Evolutionary conservation across 2,329 filamentous ascomycete species (phyloP).

Genomic region (Aspergillus pseudoviridinutans): DNA sequence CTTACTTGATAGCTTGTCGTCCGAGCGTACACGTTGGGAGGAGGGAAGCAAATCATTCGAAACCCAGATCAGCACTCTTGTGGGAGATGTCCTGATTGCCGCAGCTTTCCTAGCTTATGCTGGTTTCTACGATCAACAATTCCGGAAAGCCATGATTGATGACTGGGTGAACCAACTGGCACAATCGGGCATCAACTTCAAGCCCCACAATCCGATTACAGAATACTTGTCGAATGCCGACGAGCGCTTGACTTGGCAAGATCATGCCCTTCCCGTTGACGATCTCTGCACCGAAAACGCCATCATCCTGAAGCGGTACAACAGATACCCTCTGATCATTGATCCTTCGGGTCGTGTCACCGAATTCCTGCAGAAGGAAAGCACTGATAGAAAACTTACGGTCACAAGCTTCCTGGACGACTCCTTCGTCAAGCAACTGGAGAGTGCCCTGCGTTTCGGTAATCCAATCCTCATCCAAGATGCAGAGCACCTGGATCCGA

Average conservation of each 20-base stretch:
- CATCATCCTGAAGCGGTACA: constrained; percentile 95
- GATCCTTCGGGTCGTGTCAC: constrained; percentile 93
- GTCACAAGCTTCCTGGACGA: constrained; percentile 98
- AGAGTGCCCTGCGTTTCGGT: constrained; percentile 94
- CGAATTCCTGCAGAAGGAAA: constrained; percentile 92
- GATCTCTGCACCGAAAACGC: constrained; percentile 98
- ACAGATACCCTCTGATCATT: constrained; percentile 96
- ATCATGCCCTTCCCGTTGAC: constrained; percentile 87
- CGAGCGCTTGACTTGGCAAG: constrained; percentile 91
- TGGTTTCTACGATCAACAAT: constrained; percentile 95
- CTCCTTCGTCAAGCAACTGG: constrained; percentile 95
- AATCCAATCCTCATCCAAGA: constrained; percentile 99
- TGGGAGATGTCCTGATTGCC: constrained; percentile 93
- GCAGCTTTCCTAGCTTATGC: constrained; percentile 96
- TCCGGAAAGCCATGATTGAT: constrained; percentile 95
- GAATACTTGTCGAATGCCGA: constrained; percentile 97
- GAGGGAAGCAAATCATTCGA: constrained; percentile 97
- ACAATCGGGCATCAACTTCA: constrained; percentile 89
- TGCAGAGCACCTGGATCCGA: constrained; percentile 92
- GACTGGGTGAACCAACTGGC: constrained; percentile 94
- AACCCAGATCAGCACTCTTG: constrained; percentile 92
- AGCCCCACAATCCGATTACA: constrained; percentile 88
- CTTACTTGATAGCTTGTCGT: constrained; percentile 89
- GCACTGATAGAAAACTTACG: constrained; percentile 86
- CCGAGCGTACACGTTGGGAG: constrained; percentile 90